Evolutionary conservation across 2,329 filamentous ascomycete species (phyloP).

Genomic region (Aphanoascus verrucosus): DNA sequence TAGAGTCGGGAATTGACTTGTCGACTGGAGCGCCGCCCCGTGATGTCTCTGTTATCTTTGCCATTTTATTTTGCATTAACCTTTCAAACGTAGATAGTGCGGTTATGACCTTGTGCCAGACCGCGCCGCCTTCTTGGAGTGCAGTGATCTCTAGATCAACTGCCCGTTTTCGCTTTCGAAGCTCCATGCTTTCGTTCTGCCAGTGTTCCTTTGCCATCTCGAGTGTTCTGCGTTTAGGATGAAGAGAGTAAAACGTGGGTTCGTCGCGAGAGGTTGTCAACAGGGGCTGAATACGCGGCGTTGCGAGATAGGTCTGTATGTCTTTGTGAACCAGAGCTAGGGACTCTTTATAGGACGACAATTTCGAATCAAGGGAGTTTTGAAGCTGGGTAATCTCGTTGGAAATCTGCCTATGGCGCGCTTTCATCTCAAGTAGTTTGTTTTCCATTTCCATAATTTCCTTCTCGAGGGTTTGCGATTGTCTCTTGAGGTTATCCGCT

Average conservation of each 20-base stretch:
- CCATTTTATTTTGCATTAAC: slow-evolving; percentile 36
- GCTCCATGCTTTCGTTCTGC: slow-evolving; percentile 38
- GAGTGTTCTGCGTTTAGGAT: slow-evolving; percentile 48
- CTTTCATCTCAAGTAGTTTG: slow-evolving; percentile 46
- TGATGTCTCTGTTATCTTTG: slow-evolving; percentile 13
- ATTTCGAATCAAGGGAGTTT: slow-evolving; percentile 48
- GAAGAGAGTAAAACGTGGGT: slow-evolving; percentile 42
- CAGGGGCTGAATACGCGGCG: slow-evolving; percentile 36
- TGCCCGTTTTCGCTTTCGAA: slow-evolving; percentile 36
- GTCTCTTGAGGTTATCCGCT: slow-evolving; percentile 37
- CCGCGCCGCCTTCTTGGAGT: slow-evolving; percentile 46
- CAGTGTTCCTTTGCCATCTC: slow-evolving; percentile 51
- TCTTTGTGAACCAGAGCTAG: slow-evolving; percentile 47
- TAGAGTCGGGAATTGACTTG: slow-evolving; percentile 6
- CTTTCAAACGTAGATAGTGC: slow-evolving; percentile 46
- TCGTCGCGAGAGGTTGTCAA: slow-evolving; percentile 18
- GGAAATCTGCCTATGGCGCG: slow-evolving; percentile 43
- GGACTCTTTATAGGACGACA: slow-evolving; percentile 49
- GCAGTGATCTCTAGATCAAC: slow-evolving; percentile 46
- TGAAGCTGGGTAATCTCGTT: slow-evolving; percentile 44
- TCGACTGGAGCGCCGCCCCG: slow-evolving; percentile 14
- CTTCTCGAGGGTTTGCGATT: slow-evolving; percentile 43
- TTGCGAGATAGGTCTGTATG: slow-evolving; percentile 42
- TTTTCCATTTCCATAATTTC: slow-evolving; percentile 50
- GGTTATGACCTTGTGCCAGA: slow-evolving; percentile 48